Conservation (phyloP, 345 rosid genomes). For the Lepidium africanum region DNA sequence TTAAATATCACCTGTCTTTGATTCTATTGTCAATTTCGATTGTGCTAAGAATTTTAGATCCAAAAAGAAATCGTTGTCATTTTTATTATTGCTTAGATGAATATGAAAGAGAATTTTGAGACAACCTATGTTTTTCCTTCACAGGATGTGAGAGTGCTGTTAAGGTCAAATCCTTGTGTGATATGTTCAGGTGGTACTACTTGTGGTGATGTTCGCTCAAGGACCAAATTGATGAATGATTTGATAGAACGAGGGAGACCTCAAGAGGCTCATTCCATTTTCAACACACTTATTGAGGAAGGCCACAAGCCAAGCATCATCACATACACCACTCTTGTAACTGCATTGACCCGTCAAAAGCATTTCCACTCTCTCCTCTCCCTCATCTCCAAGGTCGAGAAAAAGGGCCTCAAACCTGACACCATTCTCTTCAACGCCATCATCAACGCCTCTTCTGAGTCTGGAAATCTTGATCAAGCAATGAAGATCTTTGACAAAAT, state of each 20-base stretch:
- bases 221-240: conserved; percentile 76
- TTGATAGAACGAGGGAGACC: conserved; percentile 71
- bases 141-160: conserved; percentile 34
- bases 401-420: conserved; percentile 68
- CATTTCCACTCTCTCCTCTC: conserved; percentile 51
- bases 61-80: neutral
- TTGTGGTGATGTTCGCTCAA: conserved; percentile 70
- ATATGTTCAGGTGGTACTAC: conserved; percentile 51
- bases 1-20: neutral
- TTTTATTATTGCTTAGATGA: neutral
- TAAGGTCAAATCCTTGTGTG: conserved; percentile 43
- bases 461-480: conserved; percentile 71
- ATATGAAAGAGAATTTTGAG: neutral
- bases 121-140: conserved; percentile 12
- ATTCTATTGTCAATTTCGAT: neutral
- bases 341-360: conserved; percentile 62
- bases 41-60: neutral
- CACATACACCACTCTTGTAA: conserved; percentile 75
- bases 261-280: conserved; percentile 63
- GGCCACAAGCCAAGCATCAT: conserved; percentile 79
- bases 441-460: conserved; percentile 84
- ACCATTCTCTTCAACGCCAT: conserved; percentile 85
- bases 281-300: conserved; percentile 55
- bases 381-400: conserved; percentile 62
- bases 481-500: conserved; percentile 69